Percentiles rank a stretch among this genome's conserved stretches.
Conservation (phyloP, 345 rosid species). For the Linum usitatissimum region DNA sequence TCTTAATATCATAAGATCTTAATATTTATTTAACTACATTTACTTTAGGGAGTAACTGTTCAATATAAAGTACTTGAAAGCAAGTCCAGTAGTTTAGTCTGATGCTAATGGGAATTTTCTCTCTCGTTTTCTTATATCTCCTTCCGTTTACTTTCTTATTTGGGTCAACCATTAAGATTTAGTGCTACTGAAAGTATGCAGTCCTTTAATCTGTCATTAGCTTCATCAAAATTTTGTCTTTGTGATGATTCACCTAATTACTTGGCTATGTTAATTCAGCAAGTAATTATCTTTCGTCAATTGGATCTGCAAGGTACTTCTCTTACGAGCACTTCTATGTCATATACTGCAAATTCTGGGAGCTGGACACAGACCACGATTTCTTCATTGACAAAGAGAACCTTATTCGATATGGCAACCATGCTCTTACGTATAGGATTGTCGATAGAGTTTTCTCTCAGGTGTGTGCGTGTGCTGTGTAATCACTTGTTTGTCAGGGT, state of each 20-base stretch:
- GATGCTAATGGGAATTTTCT: too few species aligned
- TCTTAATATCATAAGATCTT: too few species aligned
- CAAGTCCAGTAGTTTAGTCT: too few species aligned
- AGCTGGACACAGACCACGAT: conserved; percentile 9
- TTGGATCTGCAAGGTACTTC: neutral
- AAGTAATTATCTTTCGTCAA: too few species aligned
- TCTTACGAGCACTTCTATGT: conserved; percentile 7
- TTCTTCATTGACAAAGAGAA: conserved; percentile 5
- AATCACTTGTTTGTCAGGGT: neutral
- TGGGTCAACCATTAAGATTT: neutral
- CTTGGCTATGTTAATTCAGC: neutral
- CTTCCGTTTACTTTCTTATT: neutral
- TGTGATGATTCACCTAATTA: neutral
- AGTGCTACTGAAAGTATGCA: neutral
- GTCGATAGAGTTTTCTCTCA: conserved; percentile 6
- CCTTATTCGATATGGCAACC: conserved; percentile 6
- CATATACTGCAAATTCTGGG: conserved; percentile 6
- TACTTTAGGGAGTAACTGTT: too few species aligned
- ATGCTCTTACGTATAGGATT: conserved; percentile 3
- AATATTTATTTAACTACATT: too few species aligned
- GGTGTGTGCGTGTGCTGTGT: neutral
- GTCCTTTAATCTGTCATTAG: neutral
- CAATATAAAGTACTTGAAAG: too few species aligned
- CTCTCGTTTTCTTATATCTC: neutral
- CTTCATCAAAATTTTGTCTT: neutral